These are phyloP conservation scores for Ananas comosus DNA, from an alignment of 176 grass and related monocot species.

Conservation along the genomic window DNA sequence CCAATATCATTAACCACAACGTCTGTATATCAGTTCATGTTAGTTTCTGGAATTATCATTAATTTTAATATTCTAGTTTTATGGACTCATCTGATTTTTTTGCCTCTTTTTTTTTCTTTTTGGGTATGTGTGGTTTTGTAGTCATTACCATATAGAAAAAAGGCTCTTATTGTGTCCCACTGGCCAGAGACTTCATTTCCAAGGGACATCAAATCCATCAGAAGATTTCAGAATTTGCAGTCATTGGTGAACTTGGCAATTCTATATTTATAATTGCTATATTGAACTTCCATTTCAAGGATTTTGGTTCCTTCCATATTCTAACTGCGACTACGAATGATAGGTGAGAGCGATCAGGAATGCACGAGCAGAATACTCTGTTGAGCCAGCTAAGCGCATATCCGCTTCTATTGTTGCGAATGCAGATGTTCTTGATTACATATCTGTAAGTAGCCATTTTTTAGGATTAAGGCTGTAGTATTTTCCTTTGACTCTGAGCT, in stretches of 20 bases:
- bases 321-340: not conserved
- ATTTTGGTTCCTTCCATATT: not conserved
- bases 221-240: constrained; percentile 98
- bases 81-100: not conserved
- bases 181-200: constrained; percentile 70
- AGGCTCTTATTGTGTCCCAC: constrained; percentile 71
- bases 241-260: constrained; percentile 50
- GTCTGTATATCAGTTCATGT: no score
- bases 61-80: no score
- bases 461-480: not conserved
- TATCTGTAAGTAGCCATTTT: constrained; percentile 50
- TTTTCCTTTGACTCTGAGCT: not conserved
- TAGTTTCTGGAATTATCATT: no score
- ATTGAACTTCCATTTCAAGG: not conserved
- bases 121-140: constrained; percentile 31
- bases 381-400: constrained; percentile 91
- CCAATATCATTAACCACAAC: no score
- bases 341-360: constrained; percentile 91
- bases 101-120: constrained; percentile 8
- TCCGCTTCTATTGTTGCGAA: constrained; percentile 86
- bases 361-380: constrained; percentile 89
- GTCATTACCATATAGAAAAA: constrained; percentile 73
- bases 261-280: not conserved
- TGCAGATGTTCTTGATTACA: constrained; percentile 65
- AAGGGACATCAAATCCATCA: constrained; percentile 65